Conservation (phyloP, 164 flowering plant genomes). For the Malania oleifera region DNA sequence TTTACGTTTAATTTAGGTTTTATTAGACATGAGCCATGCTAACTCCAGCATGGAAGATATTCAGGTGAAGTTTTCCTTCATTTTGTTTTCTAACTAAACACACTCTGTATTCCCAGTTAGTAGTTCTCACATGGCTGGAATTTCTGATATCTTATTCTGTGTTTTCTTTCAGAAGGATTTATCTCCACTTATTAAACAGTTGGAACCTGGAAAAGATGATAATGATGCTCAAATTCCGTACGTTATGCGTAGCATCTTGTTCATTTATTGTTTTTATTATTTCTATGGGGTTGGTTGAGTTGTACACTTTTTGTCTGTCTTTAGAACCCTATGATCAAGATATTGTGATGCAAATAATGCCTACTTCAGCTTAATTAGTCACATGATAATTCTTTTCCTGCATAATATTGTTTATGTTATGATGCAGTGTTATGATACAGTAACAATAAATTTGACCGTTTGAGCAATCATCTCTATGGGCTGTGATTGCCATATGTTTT, state of each 20-base stretch:
- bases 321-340: too few species aligned
- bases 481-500: constrained; percentile 2
- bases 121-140: not conserved
- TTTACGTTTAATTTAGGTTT: constrained; percentile 42
- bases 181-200: constrained; percentile 73
- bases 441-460: too few species aligned
- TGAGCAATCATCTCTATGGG: too few species aligned
- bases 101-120: not conserved
- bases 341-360: too few species aligned
- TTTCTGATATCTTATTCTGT: constrained; percentile 12
- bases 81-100: not conserved
- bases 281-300: too few species aligned
- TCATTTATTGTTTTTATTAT: too few species aligned
- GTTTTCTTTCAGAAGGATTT: constrained; percentile 65
- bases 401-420: too few species aligned
- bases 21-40: constrained; percentile 55
- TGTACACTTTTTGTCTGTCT: too few species aligned
- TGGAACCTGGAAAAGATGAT: constrained; percentile 52
- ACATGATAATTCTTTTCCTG: too few species aligned
- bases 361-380: too few species aligned
- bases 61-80: constrained; percentile 46
- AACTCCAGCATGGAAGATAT: constrained; percentile 68
- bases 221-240: constrained; percentile 76
- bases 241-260: constrained; percentile 11
- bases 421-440: too few species aligned